These are phyloP conservation scores for Candida orba DNA, from an alignment of 805 yeast species.

Conservation along the genomic window DNA sequence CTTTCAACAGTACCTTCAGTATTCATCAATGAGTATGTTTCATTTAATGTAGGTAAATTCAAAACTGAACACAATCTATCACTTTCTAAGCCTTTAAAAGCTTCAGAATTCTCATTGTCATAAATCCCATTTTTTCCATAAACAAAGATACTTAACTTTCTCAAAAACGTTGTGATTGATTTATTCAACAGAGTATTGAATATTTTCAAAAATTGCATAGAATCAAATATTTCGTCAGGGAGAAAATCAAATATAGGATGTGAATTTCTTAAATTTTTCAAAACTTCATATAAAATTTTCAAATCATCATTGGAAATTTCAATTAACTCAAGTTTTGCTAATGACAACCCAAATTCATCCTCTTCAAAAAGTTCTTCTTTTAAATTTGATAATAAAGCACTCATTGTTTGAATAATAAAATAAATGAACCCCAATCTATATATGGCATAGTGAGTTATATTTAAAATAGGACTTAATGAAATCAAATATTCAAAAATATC, in stretches of 20 bases:
- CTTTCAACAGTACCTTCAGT: conserved; percentile 21
- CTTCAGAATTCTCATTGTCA: conserved; percentile 7
- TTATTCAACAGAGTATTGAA: conserved; percentile 50
- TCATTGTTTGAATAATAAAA: conserved; percentile 41
- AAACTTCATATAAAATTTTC: conserved; percentile 4
- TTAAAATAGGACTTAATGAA: conserved; percentile 40
- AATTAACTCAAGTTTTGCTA: conserved; percentile 30
- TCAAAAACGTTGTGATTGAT: conserved; percentile 54
- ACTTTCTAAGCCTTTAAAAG: conserved; percentile 35
- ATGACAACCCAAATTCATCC: conserved; percentile 18
- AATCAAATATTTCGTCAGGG: conserved; percentile 22
- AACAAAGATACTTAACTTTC: conserved; percentile 53
- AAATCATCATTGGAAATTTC: conserved; percentile 9
- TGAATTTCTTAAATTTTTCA: conserved; percentile 18
- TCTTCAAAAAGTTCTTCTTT: conserved; percentile 21
- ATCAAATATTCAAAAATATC: conserved; percentile 52
- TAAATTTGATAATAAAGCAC: conserved; percentile 18
- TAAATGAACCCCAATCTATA: conserved; percentile 43
- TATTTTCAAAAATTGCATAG: conserved; percentile 28
- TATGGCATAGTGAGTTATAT: conserved; percentile 39
- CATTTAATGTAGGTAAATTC: conserved; percentile 35
- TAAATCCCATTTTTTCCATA: conserved; percentile 43
- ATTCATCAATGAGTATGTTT: conserved; percentile 11
- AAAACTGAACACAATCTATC: conserved; percentile 45
- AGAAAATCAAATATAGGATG: conserved; percentile 24